Conservation (phyloP, 2,329 filamentous ascomycete species). For the Xylaria polymorpha region DNA sequence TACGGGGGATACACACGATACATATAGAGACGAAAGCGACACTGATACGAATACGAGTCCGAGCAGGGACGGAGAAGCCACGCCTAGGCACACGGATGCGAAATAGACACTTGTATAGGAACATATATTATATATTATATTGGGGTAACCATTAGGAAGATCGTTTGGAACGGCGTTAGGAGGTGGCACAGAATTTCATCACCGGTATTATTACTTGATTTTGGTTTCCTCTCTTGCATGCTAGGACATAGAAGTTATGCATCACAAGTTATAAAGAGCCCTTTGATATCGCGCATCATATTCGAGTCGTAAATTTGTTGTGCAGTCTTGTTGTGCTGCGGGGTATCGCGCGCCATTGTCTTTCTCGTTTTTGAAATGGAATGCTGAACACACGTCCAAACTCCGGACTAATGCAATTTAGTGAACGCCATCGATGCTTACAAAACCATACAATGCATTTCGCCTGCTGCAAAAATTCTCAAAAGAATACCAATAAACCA, state of each 20-base stretch:
- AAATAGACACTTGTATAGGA: conserved; percentile 24
- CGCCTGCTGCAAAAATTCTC: conserved; percentile 25
- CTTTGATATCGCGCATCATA: conserved; percentile 1
- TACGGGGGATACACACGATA: conserved; percentile 21
- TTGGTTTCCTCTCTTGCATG: conserved; percentile 1
- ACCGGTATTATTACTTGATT: conserved; percentile 4
- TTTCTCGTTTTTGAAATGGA: conserved; percentile 6
- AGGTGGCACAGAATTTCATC: conserved; percentile 8
- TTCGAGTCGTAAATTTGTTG: conserved; percentile 11
- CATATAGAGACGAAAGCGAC: conserved; percentile 37
- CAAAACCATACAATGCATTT: conserved; percentile 1
- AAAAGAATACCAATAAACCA: conserved; percentile 3
- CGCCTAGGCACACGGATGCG: conserved; percentile 5
- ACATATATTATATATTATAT: conserved; percentile 3
- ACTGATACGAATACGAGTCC: conserved; percentile 17
- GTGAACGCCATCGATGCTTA: conserved; percentile 25
- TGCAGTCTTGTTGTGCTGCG: background rate
- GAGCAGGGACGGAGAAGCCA: conserved; percentile 7
- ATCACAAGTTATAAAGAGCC: conserved; percentile 14
- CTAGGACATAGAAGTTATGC: conserved; percentile 19
- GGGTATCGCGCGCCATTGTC: conserved; percentile 21
- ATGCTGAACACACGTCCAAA: conserved; percentile 24
- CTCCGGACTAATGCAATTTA: conserved; percentile 35
- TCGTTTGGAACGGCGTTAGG: conserved; percentile 23
- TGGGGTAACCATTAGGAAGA: conserved; percentile 12